Base-by-base conservation (phyloP, 495 filamentous ascomycete species). In the Friedmanniomyces endolithicus region DNA sequence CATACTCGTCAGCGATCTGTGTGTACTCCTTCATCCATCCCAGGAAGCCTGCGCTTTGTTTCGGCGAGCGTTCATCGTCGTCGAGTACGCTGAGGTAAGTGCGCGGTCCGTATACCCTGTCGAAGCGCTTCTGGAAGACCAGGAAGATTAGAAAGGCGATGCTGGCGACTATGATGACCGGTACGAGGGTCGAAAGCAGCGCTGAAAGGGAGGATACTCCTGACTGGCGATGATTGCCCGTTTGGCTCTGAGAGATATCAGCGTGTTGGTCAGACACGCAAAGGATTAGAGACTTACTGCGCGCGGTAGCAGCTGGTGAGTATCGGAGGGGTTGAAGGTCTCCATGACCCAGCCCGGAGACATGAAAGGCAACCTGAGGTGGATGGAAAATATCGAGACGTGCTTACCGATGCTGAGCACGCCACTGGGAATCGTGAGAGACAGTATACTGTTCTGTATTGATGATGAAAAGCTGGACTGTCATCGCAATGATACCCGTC, bases 1-100 rank as follows among this genome's bases (percentile, higher is more conserved):
- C 83, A 65, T 86, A 87, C 55, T 79, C 79, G 65, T 95, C 87
- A 31, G 84, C 81, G 50, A 90, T 77, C 68, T 78, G 77, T 74
- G 80, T 84, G 74, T 89, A 90, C 35, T 79, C 69, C 6, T 69
- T 71, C 61, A 92, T 65, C 87, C 88, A 94, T 64, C 82, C 81
- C 63, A 84, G 76, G 8, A 81, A 63, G 51, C 87, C 87, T 52
- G 70, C 80, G 39, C 87, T 81, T 1, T 86, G 75, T 19, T 72
- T 64, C 22, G 83, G 81, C 43, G 85, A 76, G 48, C 83, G 82
- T 63, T 89, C 79, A 2, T 39, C 11, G 7, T 56, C 41, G 53
- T 35, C 16, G 11, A 56, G 53, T 14, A 45, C 16, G 14, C 7
- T 14, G 12, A 56, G 31, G 46, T 50, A 56, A 16, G 53, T 50